Evolutionary conservation across 176 grass and related monocot genomes (phyloP).

Genomic region (Triticum dicoccoides): DNA sequence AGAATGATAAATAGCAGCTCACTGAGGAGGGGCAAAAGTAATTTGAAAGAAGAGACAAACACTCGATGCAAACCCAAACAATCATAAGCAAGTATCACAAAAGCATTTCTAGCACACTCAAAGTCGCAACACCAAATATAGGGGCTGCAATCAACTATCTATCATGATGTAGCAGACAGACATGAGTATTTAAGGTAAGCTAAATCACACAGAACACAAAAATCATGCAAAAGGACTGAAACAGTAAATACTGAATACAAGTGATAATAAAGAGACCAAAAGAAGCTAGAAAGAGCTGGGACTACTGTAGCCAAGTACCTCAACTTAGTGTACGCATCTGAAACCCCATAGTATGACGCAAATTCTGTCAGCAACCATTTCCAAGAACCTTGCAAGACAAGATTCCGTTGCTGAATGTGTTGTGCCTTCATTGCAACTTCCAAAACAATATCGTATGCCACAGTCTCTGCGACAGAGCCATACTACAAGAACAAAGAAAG

Average conservation of each 20-base stretch:
- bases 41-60: neutral
- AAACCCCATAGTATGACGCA: conserved; percentile 92
- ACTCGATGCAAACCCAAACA: neutral
- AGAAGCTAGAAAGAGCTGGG: neutral
- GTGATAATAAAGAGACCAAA: neutral
- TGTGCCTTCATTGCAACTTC: conserved; percentile 98
- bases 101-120: neutral
- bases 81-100: neutral
- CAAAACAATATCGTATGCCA: conserved; percentile 93
- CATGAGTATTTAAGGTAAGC: neutral
- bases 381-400: conserved; percentile 84
- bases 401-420: conserved; percentile 75
- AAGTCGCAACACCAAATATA: no score
- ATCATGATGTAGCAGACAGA: no score
- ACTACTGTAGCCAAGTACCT: conserved; percentile 50
- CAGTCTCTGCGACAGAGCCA: conserved; percentile 97
- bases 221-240: neutral
- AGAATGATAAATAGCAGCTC: conserved; percentile 16
- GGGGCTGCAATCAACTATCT: no score
- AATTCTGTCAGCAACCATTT: conserved; percentile 98
- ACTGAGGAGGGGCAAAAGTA: neutral
- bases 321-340: conserved; percentile 87
- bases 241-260: neutral
- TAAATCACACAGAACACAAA: conserved; percentile 10
- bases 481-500: conserved; percentile 56